phyloP scores from a whole-genome alignment of 176 grass and related monocot species.

The Musa schizocarpa region DNA sequence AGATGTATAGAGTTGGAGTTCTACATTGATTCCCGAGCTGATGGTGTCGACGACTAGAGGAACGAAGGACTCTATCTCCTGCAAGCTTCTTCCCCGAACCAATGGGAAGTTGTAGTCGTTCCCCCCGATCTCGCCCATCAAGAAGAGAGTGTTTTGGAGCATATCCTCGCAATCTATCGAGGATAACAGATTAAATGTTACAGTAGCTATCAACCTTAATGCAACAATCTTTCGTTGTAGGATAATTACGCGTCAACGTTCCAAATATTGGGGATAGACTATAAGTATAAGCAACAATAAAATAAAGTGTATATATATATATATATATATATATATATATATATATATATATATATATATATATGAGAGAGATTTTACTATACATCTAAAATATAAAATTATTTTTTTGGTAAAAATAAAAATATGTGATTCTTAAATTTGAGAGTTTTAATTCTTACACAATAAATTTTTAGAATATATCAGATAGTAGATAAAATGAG shows the following conservation, averaged over 20 bases:
- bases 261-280: too few relatives aligned
- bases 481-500: not conserved
- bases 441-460: too few relatives aligned
- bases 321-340: too few relatives aligned
- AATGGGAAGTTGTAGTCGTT: conserved; percentile 65
- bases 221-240: not conserved
- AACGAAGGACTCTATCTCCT: conserved; percentile 27
- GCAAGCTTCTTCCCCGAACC: conserved; percentile 8
- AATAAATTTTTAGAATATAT: too few relatives aligned
- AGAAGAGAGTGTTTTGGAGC: conserved; percentile 36
- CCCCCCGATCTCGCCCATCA: conserved; percentile 55
- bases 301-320: too few relatives aligned
- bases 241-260: not conserved
- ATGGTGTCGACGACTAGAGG: conserved; percentile 40
- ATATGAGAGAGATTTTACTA: too few relatives aligned
- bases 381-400: too few relatives aligned
- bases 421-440: too few relatives aligned
- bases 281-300: too few relatives aligned
- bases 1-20: not conserved
- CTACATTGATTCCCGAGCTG: conserved; percentile 9
- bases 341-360: too few relatives aligned
- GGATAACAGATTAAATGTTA: not conserved
- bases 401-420: too few relatives aligned
- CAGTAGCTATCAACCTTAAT: too few relatives aligned
- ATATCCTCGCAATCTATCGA: not conserved